Evolutionary conservation across 2,329 filamentous ascomycete genomes (phyloP).

Genomic region (Fonsecaea erecta): DNA sequence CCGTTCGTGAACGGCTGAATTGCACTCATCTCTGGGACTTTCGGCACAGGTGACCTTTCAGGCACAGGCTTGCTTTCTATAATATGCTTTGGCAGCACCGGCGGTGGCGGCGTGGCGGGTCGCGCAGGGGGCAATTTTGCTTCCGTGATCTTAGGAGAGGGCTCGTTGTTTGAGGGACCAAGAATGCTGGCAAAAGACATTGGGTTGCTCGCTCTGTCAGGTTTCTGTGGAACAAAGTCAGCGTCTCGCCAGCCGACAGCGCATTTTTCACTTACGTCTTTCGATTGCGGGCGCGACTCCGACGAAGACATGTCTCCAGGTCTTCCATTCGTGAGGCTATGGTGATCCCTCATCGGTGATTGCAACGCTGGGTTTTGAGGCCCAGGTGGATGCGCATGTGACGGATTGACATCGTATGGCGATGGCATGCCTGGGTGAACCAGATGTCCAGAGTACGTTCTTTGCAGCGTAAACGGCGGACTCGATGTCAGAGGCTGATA

Average conservation of each 20-base stretch:
- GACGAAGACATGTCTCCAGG: conserved; percentile 42
- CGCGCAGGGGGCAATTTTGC: conserved; percentile 30
- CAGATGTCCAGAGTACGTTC: conserved; percentile 32
- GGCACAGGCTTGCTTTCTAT: conserved; percentile 15
- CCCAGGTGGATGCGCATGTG: conserved; percentile 50
- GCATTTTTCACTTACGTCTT: conserved; percentile 42
- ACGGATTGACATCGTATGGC: conserved; percentile 45
- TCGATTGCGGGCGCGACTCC: conserved; percentile 46
- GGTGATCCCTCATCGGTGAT: conserved; percentile 49
- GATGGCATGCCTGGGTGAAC: conserved; percentile 42
- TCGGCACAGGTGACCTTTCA: conserved; percentile 12
- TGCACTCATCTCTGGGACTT: conserved; percentile 39
- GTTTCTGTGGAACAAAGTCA: conserved; percentile 58
- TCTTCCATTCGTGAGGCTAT: conserved; percentile 44
- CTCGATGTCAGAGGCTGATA: conserved; percentile 34
- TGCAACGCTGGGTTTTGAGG: conserved; percentile 46
- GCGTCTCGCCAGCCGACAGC: conserved; percentile 21
- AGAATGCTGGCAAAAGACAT: conserved; percentile 98
- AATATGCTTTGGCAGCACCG: conserved; percentile 34
- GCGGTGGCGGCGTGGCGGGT: conserved; percentile 36
- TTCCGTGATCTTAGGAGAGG: conserved; percentile 37
- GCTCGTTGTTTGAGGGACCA: conserved; percentile 37
- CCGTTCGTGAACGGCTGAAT: conserved; percentile 33
- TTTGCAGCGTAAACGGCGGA: conserved; percentile 31
- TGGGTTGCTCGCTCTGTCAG: conserved; percentile 76